Base-by-base conservation (phyloP, 805 yeast species). In the Cyberlindnera japonica region DNA sequence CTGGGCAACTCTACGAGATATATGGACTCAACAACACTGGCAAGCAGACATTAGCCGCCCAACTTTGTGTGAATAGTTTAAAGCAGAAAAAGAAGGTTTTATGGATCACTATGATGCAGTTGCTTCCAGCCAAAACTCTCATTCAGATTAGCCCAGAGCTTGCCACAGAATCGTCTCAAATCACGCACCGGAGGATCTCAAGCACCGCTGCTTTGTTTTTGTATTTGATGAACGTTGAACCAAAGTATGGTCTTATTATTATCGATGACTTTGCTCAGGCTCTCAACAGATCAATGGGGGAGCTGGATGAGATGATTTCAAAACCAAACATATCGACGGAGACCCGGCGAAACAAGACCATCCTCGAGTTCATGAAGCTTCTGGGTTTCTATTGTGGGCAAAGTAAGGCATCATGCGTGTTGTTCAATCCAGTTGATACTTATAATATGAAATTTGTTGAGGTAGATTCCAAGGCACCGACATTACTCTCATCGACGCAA, bases 1-100 rank as follows among this genome's bases (percentile, higher is more conserved):
- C 58, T 2, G 55, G 55, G 1, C 57, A 50, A 38, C 33, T 51
- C 15, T 53, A 53, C 30, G 59, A 55, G 33, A 6, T 55, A 6
- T 28, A 40, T 9, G 54, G 54, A 1, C 35, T 53, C 13, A 52
- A 49, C 40, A 54, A 54, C 17, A 37, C 49, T 3, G 59, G 59
- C 8, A 53, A 49, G 33, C 16, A 32, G 3, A 33, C 43, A 3
- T 21, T 55, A 3, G 45, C 43, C 1, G 22, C 40, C 3, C 50
- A 50, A 25, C 6, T 51, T 3, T 45, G 47, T 12, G 5, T 26
- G 3, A 49, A 46, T 32, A 50, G 53, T 1, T 3, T 47, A 14
- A 30, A 33, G 10, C 44, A 49, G 44, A 28, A 37, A 5, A 47
- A 47, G 16, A 22, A 35, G 3, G 55, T 53, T 5, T 32, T 55